Evolutionary conservation across 495 filamentous ascomycete species (phyloP), one percentile per base, ranked within the genome.

Genomic region (Parmelia sp.): DNA sequence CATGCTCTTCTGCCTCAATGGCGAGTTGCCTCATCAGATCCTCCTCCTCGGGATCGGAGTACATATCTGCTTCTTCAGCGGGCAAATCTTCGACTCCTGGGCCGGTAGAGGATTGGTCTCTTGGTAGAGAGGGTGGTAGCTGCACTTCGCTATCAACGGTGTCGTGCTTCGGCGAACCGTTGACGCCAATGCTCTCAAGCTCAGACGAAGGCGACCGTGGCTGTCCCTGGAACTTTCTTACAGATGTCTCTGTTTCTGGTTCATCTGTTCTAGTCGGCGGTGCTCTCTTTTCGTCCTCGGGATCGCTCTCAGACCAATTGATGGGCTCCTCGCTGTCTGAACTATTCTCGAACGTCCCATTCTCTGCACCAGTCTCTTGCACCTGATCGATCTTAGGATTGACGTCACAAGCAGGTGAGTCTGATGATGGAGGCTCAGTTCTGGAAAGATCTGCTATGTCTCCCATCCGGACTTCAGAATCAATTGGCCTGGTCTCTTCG

Each of bases 31-130:
- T 83, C 47, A 97, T 78, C 8, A 97, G 79, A 58, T 94, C 91
- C 73, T 91, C 91, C 65, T 97, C 93, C 76, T 96, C 93, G 0
- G 91, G 88, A 67, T 97, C 93, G 35, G 86, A 90, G 69, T 88
- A 90, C 35, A 72, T 65, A 10, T 86, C 80, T 40, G 67, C 76
- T 42, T 74, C 68, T 14, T 79, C 75, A 53, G 64, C 64, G 8
- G 62, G 36, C 25, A 71, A 57, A 39, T 78, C 74, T 2, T 75
- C 69, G 42, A 75, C 65, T 17, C 70, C n/a, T 56, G 67, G 71
- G 12, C 70, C 74, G 53, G 19, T 29, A 64, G 66, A 62, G 35
- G 65, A 62, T 58, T 68, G 58, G 42, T 27, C 49, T 49, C 59
- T 64, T 0, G 42, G 59, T 7, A 71, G 42, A 39, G 51, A 14